Base-by-base conservation (phyloP, 2,329 filamentous ascomycete species). In the Aspergillus ochraceus region DNA sequence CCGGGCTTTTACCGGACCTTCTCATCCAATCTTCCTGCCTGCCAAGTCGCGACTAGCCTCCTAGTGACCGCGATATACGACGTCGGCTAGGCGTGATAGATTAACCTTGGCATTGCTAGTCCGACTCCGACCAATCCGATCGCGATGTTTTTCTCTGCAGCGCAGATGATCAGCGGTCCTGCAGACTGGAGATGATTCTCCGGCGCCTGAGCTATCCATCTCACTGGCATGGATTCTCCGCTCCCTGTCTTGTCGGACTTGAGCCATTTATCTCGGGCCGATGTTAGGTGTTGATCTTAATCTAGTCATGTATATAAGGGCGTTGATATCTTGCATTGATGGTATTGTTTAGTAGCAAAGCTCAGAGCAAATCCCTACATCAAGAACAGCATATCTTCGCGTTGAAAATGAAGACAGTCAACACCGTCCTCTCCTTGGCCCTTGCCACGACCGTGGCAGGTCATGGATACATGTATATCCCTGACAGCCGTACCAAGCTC, bases 401-500 rank as follows among this genome's bases (percentile, higher is more conserved):
- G n/a, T 32, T 45, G 49, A 56, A 14, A n/a, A 60, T 61, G 59
- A 61, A 59, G 49, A 6, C 42, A 1, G 39, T 49, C 42, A 24
- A 26, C 36, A 22, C 32, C 5, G 14, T 58, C 10, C 2, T 55
- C 6, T 29, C 52, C 8, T 29, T 60, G 4, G n/a, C 51, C 12
- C 52, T 67, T 45, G 61, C 61, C 32, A 59, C 65, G 57, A 58
- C 63, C 49, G 67, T 70, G 50, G 63, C 71, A 50, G 80, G 77
- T 6, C 81, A 83, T 66, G 81, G 81, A 6, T 83, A 83, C 60
- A 54, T 82, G 45, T 77, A 71, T 4, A 74, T 71, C 2, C 80
- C 81, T 0, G 71, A 64, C 12, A 83, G 80, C 59, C 77, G 81
- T 8, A 80, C 77, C 4, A 73, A 79, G 24, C 74, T 81, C 6